Evolutionary conservation across 768 basidiomycete species (phyloP), one percentile per base, ranked within the genome.

Genomic region (Coprinopsis cinerea): DNA sequence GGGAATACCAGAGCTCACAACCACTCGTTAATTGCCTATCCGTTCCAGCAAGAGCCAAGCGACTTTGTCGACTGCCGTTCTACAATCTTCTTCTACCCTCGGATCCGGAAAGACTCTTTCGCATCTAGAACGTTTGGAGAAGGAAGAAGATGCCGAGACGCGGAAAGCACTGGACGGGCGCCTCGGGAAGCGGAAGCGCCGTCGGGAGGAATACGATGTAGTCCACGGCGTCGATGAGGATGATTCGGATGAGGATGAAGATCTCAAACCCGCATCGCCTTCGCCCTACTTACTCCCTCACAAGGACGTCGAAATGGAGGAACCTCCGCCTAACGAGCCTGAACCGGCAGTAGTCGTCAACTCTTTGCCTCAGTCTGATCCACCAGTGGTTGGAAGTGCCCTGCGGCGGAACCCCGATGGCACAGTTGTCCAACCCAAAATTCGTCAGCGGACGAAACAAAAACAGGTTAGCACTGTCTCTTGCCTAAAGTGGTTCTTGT

Each of bases 21-120:
- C n/a, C n/a, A n/a, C n/a, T n/a, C n/a, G n/a, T n/a, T n/a, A 22
- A 11, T 34, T 42, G 30, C 46, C 53, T 48, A 54, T 48, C 42
- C 66, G 53, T 44, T 49, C 50, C 59, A 92, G 89, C 54, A 78
- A 86, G 69, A 84, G 79, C 34, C 92, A 94, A 68, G 81, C 85
- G 1, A 72, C 83, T 28, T 67, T 87, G 36, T 68, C 74, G 13
- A 74, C 79, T 23, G 62, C 84, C 13, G 63, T 77, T 18, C 70
- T 96, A 22, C 82, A 88, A 43, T 84, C 91, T 0, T 92, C 93
- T 15, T 79, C 92, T 5, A 86, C 84, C 1, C 78, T 96, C 47
- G 92, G 92, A 14, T 85, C 91, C 1, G 85, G 86, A 11, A 83
- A 76, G 59, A 60, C 71, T 2, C 60, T 65, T 2, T 85, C 88